A percentile compares a stretch with the other conserved stretches of the same genome.
Evolutionary conservation across 2,329 filamentous ascomycete species (phyloP).

Genomic region (Hypoxylon sp.): DNA sequence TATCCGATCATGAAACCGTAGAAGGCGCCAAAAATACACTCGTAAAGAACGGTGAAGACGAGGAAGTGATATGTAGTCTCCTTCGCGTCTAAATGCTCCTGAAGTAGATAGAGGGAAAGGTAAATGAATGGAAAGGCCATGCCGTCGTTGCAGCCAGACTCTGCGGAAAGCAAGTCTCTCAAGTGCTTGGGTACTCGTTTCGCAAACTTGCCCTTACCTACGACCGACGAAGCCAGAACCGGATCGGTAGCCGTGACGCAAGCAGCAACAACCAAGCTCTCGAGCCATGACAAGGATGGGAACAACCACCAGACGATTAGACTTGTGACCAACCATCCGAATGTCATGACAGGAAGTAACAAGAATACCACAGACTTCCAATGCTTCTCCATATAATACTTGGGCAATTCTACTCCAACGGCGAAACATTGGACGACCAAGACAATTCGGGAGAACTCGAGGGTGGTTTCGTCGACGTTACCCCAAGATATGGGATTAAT

Average conservation of each 20-base stretch:
- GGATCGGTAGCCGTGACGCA: constrained; percentile 98
- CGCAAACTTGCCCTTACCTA: constrained; percentile 98
- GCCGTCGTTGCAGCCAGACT: constrained; percentile 98
- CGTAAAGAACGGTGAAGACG: constrained; percentile 90
- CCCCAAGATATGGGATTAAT: constrained; percentile 84
- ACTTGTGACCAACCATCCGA: constrained; percentile 92
- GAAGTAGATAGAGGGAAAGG: constrained; percentile 88
- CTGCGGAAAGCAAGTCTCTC: constrained; percentile 92
- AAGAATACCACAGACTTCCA: constrained; percentile 93
- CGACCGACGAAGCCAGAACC: constrained; percentile 95
- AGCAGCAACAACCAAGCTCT: constrained; percentile 87
- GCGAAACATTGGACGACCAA: constrained; percentile 94
- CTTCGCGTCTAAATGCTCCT: constrained; percentile 77
- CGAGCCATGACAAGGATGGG: constrained; percentile 84
- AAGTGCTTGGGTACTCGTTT: constrained; percentile 98
- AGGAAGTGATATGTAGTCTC: constrained; percentile 88
- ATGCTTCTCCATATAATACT: constrained; percentile 97
- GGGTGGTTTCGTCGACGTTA: constrained; percentile 85
- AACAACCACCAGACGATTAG: constrained; percentile 95
- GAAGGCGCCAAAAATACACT: constrained; percentile 92
- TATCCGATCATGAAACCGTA: constrained; percentile 92
- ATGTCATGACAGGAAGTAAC: constrained; percentile 96
- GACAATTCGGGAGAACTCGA: constrained; percentile 91
- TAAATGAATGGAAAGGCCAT: constrained; percentile 99
- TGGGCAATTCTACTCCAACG: constrained; percentile 89